Evolutionary conservation across 2,329 filamentous ascomycete genomes (phyloP), one percentile per base, ranked within the genome.

Genomic region (Microsporum canis): DNA sequence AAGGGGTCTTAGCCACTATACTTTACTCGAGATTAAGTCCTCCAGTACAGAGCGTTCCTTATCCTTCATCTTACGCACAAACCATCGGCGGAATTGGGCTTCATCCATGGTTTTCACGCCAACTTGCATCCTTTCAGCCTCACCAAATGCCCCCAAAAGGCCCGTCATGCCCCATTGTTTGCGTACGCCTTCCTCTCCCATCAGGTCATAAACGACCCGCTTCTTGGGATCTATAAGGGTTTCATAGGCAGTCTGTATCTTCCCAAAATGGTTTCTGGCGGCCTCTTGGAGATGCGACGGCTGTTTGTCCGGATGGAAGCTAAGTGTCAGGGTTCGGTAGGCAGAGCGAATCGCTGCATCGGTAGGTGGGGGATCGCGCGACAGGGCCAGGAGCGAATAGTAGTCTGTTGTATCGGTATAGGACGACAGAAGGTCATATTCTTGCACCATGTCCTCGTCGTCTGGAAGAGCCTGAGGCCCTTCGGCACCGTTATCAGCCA

Each of bases 241-340:
- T 61, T 75, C 72, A 60, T 77, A 77, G 17, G 76, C 76, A n/a
- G 70, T 69, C 23, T 70, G 70, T 60, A 78, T 74, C 38, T 66
- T 69, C 47, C 65, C 68, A 61, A 76, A 77, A n/a, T 77, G 71
- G 7, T 62, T 65, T 62, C 70, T 65, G 5, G 76, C 75, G 0
- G 71, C 69, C 17, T 74, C 70, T 43, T 69, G 72, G 38, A 73
- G 65, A 45, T 75, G 68, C 41, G 68, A 57, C 3, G 75, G 75
- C 60, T 78, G 76, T 63, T 77, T 77, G 65, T 78, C 76, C 17
- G 76, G 76, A 58, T 78, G 76, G 61, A 78, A 77, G 63, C 72
- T 76, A 29, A 77, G 70, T 6, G 73, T 74, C 60, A 77, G 65
- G 34, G 67, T 73, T 57, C 72, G 73, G 65, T 76, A 77, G n/a